Evolutionary conservation across 2,329 filamentous ascomycete genomes (phyloP).

Genomic region (Westerdykella sp.): DNA sequence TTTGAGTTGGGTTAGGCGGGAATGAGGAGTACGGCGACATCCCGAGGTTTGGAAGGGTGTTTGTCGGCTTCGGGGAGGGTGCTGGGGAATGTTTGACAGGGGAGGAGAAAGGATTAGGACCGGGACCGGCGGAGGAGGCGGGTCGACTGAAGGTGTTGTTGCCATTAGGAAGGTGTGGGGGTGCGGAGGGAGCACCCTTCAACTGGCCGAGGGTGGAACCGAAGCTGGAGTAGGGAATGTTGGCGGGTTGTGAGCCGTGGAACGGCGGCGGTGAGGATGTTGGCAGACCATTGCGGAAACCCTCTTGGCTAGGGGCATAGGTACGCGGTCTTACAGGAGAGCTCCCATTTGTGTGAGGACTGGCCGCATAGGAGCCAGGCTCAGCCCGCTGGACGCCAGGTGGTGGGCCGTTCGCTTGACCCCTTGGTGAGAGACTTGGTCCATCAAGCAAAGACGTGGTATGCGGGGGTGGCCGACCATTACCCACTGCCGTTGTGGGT

Average conservation of each 20-base stretch:
- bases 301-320: slow-evolving; percentile 15
- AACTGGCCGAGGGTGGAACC: neutral
- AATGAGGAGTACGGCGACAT: slow-evolving; percentile 44
- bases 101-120: slow-evolving; percentile 12
- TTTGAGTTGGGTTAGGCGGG: slow-evolving; percentile 33
- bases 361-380: slow-evolving; percentile 11
- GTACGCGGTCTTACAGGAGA: slow-evolving; percentile 15
- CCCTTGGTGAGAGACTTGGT: slow-evolving; percentile 41
- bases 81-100: slow-evolving; percentile 33
- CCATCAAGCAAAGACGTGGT: slow-evolving; percentile 36
- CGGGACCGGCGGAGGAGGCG: slow-evolving; percentile 4
- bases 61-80: slow-evolving; percentile 30
- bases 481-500: neutral
- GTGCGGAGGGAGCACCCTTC: neutral
- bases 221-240: neutral
- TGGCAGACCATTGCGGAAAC: slow-evolving; percentile 19
- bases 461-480: slow-evolving; percentile 13
- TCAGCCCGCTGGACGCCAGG: slow-evolving; percentile 34
- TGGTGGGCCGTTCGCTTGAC: slow-evolving; percentile 39
- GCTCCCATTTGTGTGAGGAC: slow-evolving; percentile 19
- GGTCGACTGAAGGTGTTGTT: slow-evolving; percentile 28
- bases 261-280: slow-evolving; percentile 32
- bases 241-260: slow-evolving; percentile 18
- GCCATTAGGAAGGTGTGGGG: neutral
- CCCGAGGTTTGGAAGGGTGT: slow-evolving; percentile 26